Base-by-base conservation (phyloP, 805 yeast species). In the Pichia deserticola region DNA sequence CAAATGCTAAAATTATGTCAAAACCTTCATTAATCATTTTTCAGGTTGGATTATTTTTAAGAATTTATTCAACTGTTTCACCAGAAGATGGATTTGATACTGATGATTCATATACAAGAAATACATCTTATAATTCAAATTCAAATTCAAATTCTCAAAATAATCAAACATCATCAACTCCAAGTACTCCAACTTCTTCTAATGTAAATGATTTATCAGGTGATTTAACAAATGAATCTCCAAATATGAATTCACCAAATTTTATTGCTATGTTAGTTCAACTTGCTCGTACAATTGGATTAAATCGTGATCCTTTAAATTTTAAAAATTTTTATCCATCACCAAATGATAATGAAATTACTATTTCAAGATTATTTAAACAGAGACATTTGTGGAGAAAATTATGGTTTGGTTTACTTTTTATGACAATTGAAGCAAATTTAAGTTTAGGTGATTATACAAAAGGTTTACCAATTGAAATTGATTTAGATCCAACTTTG, bases 31-130 rank as follows among this genome's bases (percentile, higher is more conserved):
- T 79, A 45, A 70, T 72, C 29, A 71, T 80, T 13, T 74, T 84
- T 34, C 89, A 83, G 58, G 79, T 80, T 57, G 82, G 80, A 1
- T 63, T 80, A 15, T 79, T 69, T 60, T 71, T 81, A 60, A 80
- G 80, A 52, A 62, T 74, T 40, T 83, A 81, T 64, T 74, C 72
- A 54, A 73, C 69, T 51, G 70, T 73, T 53, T 77, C 84, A 10
- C 84, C 86, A 1, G 84, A 81, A 53, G 81, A 77, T 53, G 77
- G 76, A 3, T 68, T 68, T 53, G 72, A 68, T 50, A 55, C 68
- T 38, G 73, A 67, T 51, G 78, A 73, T 53, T 67, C 72, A 3
- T 64, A 71, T 27, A 69, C 69, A 5, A 63, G 59, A 33, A 56
- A 54, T 47, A 20, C 50, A 25, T 65, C 71, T 6, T 63, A 67